phyloP scores from a whole-genome alignment of 257 asterid genomes.

The Rauvolfia tetraphylla region DNA sequence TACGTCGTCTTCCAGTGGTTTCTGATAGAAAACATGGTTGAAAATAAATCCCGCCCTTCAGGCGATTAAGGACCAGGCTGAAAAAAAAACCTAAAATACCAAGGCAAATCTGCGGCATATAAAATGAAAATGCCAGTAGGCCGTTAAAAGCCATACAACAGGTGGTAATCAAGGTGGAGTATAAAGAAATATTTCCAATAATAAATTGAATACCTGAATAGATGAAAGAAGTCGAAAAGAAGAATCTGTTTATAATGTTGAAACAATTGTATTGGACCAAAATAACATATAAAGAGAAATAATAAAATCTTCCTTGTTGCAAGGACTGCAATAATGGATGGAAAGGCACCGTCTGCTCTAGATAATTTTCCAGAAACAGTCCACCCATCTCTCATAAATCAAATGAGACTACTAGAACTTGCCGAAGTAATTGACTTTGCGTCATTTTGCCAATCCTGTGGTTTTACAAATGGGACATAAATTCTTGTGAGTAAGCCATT shows the following conservation, averaged over 20 bases:
- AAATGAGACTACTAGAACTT: conserved; percentile 1
- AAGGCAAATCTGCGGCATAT: neutral
- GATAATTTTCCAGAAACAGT: neutral
- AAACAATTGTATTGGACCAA: conserved; percentile 17
- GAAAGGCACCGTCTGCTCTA: conserved; percentile 11
- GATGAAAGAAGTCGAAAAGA: conserved; percentile 3
- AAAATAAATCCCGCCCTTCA: too few species aligned
- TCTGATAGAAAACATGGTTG: too few species aligned
- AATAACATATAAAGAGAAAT: conserved; percentile 7
- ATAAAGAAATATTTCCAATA: conserved; percentile 10
- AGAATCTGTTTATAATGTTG: conserved; percentile 17
- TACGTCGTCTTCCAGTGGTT: too few species aligned
- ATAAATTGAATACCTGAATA: conserved; percentile 20
- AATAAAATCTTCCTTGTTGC: conserved; percentile 12
- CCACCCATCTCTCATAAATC: conserved; percentile 11
- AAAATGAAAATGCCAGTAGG: neutral
- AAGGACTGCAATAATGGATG: conserved; percentile 6
- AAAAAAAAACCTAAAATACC: neutral
- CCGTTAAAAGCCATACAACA: neutral
- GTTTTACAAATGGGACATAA: conserved; percentile 48
- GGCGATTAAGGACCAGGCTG: too few species aligned
- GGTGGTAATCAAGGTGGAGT: neutral
- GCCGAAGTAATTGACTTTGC: conserved; percentile 6
- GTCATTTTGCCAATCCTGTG: conserved; percentile 31
- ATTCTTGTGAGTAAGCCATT: conserved; percentile 48